Percentiles rank a stretch among this genome's conserved stretches.
phyloP scores from a whole-genome alignment of 768 basidiomycete genomes.

The Botryobasidium botryosum region DNA sequence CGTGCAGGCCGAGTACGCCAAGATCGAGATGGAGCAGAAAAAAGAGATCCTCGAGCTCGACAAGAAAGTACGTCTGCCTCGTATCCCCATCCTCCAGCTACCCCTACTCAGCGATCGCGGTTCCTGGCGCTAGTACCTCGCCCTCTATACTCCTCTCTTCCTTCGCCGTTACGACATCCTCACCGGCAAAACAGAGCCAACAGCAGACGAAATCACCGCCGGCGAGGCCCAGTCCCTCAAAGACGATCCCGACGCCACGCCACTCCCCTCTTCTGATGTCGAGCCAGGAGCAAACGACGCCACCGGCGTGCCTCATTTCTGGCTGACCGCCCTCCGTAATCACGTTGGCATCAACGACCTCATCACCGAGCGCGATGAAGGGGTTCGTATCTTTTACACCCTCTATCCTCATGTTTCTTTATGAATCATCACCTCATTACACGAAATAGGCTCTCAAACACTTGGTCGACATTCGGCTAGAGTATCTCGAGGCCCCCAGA shows the following conservation, averaged over 20 bases:
- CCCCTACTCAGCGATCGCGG: background rate
- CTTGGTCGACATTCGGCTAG: constrained; percentile 63
- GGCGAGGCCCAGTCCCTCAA: constrained; percentile 59
- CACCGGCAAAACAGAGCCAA: constrained; percentile 53
- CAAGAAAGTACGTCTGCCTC: constrained; percentile 53
- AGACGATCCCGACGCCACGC: constrained; percentile 35
- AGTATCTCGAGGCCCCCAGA: constrained; percentile 42
- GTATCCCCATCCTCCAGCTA: background rate
- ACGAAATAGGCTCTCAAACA: constrained; percentile 72
- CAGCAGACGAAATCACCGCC: constrained; percentile 63
- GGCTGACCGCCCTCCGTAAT: constrained; percentile 91
- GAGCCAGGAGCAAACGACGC: constrained; percentile 18
- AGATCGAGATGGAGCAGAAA: constrained; percentile 87
- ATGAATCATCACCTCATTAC: background rate
- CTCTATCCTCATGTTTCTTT: too few relatives aligned
- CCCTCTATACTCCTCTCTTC: constrained; percentile 50
- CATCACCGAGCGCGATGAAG: constrained; percentile 83
- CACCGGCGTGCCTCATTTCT: constrained; percentile 79
- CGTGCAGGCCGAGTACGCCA: constrained; percentile 78
- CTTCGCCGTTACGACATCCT: constrained; percentile 75
- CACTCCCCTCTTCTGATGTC: constrained; percentile 14
- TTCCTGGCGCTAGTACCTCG: constrained; percentile 22
- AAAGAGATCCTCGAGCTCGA: constrained; percentile 88
- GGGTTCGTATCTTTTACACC: constrained; percentile 17
- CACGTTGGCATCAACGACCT: constrained; percentile 72